Base-by-base conservation (phyloP, 495 filamentous ascomycete genomes). In the Neurospora pannonica region DNA sequence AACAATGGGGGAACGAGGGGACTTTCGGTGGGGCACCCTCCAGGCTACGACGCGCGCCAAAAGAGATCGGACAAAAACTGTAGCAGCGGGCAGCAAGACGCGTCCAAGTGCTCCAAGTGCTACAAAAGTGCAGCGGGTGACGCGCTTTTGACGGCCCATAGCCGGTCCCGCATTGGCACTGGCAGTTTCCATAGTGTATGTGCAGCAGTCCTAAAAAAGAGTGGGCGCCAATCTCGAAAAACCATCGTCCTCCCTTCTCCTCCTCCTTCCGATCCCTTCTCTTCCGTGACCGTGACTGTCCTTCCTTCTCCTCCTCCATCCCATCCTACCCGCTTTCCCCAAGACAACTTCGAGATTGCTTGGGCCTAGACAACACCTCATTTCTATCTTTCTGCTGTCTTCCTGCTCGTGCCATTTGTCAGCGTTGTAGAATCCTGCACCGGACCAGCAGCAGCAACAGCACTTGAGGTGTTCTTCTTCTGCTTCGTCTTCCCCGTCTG, bases 231-330 rank as follows among this genome's bases (percentile, higher is more conserved):
- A 34, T 67, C 54, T 67, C 13, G 28, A 67, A 38, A 74, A 54
- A 15, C 38, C 13, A n/a, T 48, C 43, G 6, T 38, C 24, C 13
- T 24, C 37, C 42, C 72, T 62, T 37, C 71, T 7, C n/a, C 67
- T 34, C 28, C 38, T 67, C 28, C 43, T 72, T 48, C 48, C 62
- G 54, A 70, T 38, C 36, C 19, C 40, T 40, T 70, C 42, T 38
- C 67, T 70, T 72, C 71, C 38, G 46, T 71, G 54, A 34, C 54
- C 3, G 54, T 67, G 54, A 67, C 54, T 34, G 54, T 72, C 77
- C 40, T 71, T 43, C 54, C 62, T 71, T 42, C 73, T 60, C 62
- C 74, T 71, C 67, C 42, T 71, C 67, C 43, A n/a, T 72, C 28
- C n/a, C 43, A 43, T 21, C n/a, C n/a, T n/a, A 38, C 0, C n/a